phyloP scores from a whole-genome alignment of 1,284 basidiomycete species.

The Inonotus obliquus region DNA sequence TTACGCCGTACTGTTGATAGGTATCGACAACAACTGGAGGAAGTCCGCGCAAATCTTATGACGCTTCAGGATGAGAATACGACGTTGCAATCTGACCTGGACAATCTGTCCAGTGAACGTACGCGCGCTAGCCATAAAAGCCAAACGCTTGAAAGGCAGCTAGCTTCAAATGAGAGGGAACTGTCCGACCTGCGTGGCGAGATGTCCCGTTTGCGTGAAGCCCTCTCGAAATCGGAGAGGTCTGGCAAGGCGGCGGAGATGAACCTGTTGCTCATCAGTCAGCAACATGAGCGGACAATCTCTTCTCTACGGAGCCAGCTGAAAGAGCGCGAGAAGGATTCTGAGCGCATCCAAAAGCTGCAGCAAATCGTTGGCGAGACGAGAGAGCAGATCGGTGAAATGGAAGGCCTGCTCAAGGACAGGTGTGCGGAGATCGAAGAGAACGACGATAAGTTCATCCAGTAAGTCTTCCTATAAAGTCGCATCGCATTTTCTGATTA shows the following conservation, averaged over 20 bases:
- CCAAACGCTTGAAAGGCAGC: conserved; percentile 56
- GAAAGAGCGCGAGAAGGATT: conserved; percentile 40
- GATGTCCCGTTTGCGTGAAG: conserved; percentile 40
- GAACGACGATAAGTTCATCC: conserved; percentile 72
- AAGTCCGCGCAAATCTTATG: conserved; percentile 28
- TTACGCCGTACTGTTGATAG: conserved; percentile 22
- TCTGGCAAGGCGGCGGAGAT: conserved; percentile 56
- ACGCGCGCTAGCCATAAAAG: conserved; percentile 56
- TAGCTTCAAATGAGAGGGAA: conserved; percentile 31
- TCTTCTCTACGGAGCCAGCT: conserved; percentile 53
- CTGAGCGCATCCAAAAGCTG: conserved; percentile 49
- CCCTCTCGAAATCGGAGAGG: conserved; percentile 50
- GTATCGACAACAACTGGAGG: conserved; percentile 28
- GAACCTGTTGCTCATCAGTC: conserved; percentile 53
- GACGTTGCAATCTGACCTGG: conserved; percentile 47
- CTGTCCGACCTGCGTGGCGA: conserved; percentile 40
- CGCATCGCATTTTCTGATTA: background rate
- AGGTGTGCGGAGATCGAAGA: conserved; percentile 79
- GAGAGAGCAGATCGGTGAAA: conserved; percentile 63
- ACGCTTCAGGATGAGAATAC: conserved; percentile 44
- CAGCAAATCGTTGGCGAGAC: conserved; percentile 52
- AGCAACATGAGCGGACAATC: conserved; percentile 60
- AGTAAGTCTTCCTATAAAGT: conserved; percentile 43
- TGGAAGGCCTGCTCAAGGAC: conserved; percentile 58
- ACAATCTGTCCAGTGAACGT: conserved; percentile 55